Base-by-base conservation (phyloP, 2,329 filamentous ascomycete species). In the Neofusicoccum umdonicola region DNA sequence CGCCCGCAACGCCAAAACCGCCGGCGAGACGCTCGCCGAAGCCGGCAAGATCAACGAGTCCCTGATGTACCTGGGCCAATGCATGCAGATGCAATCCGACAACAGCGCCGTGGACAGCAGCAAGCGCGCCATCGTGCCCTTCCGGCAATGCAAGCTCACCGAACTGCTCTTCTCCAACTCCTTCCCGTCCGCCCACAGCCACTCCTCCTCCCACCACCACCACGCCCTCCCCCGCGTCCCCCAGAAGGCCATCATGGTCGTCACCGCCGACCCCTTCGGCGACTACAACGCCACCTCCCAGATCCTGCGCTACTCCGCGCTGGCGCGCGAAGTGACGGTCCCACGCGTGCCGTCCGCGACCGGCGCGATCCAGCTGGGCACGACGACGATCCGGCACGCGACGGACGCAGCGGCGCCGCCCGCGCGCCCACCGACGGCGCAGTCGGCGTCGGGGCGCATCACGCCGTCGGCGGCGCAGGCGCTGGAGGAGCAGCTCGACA, bases 1-100 rank as follows among this genome's bases (percentile, higher is more conserved):
- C 66, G 94, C 94, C 15, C 86, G 93, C 66, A 93, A 95, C 68
- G 93, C 95, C 31, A 97, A 97, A 82, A 98, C 95, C 0, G 91
- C 93, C 0, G 95, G 95, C 12, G 89, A 92, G 3, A 97, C 94
- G 0, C 85, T 99, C 13, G 94, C 91, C 0, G 95, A 99, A 80
- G 95, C 94, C 41, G 95, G 95, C 62, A 98, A 98, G 80, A 99
- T 99, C 76, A 99, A 99, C 73, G 93, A 97, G 77, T 96, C 92
- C 73, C 81, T 99, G 73, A 99, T 99, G 95, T 98, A 97, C 75
- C 85, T 99, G 1, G 95, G 95, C 0, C 95, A 98, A 74, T 99
- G 95, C 74, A 85, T 99, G 71, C 94, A 98, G 75, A 94, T 97
- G 84, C 94, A 97, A 76, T 93, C 90, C 66, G 92, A 94, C 70